Evolutionary conservation across 306 rosid species (phyloP), one percentile per base, ranked within the genome.

Genomic region (Begonia loranthoides): DNA sequence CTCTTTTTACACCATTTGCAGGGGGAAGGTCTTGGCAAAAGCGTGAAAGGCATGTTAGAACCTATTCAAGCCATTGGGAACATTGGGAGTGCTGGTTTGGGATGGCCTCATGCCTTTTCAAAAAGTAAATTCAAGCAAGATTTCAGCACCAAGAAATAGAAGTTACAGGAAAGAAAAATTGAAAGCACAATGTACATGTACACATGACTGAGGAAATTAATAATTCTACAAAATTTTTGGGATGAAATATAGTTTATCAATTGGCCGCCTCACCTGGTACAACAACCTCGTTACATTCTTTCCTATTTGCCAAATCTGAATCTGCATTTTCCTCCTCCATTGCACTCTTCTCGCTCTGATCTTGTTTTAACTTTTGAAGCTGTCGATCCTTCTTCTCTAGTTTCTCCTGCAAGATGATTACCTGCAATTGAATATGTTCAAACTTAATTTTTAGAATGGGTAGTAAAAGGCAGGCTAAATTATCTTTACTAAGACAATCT

Each of bases 1-100:
- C 22, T 19, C 2, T 19, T 19, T 19, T 36, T 55, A 52, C 8
- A 1, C 9, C 16, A 17, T 3, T 49, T 34, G 56, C 76, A 89
- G 97, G 95, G 97, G 34, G 87, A 89, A 63, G 76, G 87, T 21
- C 89, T 89, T 51, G 97, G 97, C 12, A 77, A 68, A 55, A 70
- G 84, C 15, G 66, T 64, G 9, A 79, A 77, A 66, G 95, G 97
- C 13, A 5, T 82, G 74, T 68, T 75, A 55, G 84, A 81, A 57
- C 93, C 97, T 17, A 62, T 79, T 59, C 78, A 77, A 62, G 82
- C 87, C 9, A 68, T 67, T 63, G 83, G 90, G 41, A 89, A 81
- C 59, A 53, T 75, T 13, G 95, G 89, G 44, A 84, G 59, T 58
- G 83, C 95, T 7, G 93, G 95, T 43, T 60, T 84, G 63, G 97